Evolutionary conservation across 345 rosid genomes (phyloP).

Genomic region (Gossypium stocksii): DNA sequence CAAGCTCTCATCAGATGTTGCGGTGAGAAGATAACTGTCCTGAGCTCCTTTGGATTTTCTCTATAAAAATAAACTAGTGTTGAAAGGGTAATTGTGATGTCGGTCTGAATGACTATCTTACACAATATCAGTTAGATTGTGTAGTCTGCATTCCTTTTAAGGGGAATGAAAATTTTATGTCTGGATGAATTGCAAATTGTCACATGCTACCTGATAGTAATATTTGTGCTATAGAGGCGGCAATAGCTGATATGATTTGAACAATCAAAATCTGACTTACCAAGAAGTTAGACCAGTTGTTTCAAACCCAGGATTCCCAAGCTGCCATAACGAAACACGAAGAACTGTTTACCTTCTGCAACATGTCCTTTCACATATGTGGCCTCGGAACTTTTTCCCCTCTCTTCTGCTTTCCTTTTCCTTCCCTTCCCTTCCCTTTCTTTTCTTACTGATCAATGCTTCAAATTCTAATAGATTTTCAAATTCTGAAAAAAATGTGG

Average conservation of each 20-base stretch:
- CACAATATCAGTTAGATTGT: not conserved
- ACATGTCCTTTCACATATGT: not conserved
- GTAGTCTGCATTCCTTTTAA: not conserved
- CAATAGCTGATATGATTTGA: not conserved
- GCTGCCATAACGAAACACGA: not conserved
- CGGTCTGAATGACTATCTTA: not conserved
- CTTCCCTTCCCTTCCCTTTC: not conserved
- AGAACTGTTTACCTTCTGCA: not conserved
- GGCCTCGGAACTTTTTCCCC: not conserved
- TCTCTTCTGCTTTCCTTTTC: not conserved
- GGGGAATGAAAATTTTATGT: not conserved
- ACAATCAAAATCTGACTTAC: not conserved
- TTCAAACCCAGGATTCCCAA: too few species aligned
- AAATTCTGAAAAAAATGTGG: not conserved
- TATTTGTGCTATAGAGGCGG: not conserved
- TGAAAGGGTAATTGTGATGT: not conserved
- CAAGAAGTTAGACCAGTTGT: too few species aligned
- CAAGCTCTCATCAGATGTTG: slow-evolving; percentile 45
- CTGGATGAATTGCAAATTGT: not conserved
- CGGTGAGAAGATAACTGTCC: slow-evolving; percentile 37
- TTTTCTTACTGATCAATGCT: not conserved
- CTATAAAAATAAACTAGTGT: not conserved
- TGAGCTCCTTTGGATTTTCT: not conserved
- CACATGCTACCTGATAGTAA: not conserved
- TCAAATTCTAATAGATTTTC: not conserved